Base-by-base conservation (phyloP, 352 stramenopile species). In the Pythium pyrilobum region DNA sequence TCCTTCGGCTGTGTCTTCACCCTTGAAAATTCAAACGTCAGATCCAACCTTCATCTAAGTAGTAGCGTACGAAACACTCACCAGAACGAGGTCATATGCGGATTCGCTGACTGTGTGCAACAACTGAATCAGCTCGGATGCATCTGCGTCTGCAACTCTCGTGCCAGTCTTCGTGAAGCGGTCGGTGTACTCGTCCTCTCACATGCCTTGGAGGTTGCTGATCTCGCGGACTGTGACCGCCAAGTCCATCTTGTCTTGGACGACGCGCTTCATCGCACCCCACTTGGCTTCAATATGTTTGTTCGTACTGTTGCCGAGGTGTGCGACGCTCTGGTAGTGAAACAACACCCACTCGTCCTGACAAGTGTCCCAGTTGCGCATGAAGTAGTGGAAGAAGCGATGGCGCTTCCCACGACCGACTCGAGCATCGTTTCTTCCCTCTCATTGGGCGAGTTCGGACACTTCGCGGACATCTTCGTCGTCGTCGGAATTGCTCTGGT, bases 151-250 rank as follows among this genome's bases (percentile, higher is more conserved):
- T 3, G 13, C 20, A 24, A 54, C 10, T 7, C 33, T 11, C 20
- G 36, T 37, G 33, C 33, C 36, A 54, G 12, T 29, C 21, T 62
- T 62, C 33, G 59, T 34, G 7, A 71, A 27, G 11, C 31, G 24
- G 21, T 59, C 25, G 0, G 42, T 5, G 32, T 66, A 68, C 20
- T 62, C 37, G 16, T 45, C 52, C 25, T 62, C 56, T 9, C 45
- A 11, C 8, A 52, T 31, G 0, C 12, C 34, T 29, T 71, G 66
- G 4, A 65, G 60, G 20, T 12, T 33, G 53, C 67, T 45, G 20
- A 68, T 66, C 3, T 43, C 47, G 4, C 38, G 46, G 12, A 72
- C 44, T 11, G 45, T 55, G 16, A 67, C 48, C 39, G 65, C 53
- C 21, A 72, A 25, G 3, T 34, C 37, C 44, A 66, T 64, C 21